Conservation (phyloP, 257 asterid genomes). For the Echites panduratus region DNA sequence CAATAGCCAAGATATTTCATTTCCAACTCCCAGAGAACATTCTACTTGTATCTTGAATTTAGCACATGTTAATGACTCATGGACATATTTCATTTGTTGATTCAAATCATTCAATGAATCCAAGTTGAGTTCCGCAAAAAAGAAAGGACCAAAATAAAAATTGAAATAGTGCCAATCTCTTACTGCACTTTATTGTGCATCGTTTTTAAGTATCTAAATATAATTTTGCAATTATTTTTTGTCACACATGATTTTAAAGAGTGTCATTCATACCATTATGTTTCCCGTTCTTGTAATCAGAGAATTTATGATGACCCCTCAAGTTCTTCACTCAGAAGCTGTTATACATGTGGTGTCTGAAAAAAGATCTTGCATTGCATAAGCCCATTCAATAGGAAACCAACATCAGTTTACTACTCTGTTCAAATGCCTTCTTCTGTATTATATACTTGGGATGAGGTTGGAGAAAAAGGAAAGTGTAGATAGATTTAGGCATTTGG, state of each 20-base stretch:
- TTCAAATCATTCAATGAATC: not conserved
- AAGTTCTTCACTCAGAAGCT: not conserved
- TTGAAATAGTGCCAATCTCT: not conserved
- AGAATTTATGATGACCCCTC: no score
- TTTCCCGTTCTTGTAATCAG: no score
- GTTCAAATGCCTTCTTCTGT: not conserved
- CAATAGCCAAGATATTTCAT: not conserved
- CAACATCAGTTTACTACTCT: not conserved
- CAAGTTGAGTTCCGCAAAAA: not conserved
- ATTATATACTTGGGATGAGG: not conserved
- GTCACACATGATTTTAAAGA: no score
- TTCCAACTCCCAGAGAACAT: not conserved
- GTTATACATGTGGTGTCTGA: not conserved
- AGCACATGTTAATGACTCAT: not conserved
- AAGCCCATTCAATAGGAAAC: not conserved
- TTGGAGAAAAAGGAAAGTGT: not conserved
- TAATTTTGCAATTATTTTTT: no score
- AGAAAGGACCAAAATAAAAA: not conserved
- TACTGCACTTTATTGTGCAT: not conserved
- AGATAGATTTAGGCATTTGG: not conserved
- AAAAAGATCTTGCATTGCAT: not conserved
- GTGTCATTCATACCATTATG: not conserved
- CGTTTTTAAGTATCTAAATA: not conserved
- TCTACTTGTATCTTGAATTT: not conserved
- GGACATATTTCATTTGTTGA: not conserved